phyloP scores from a whole-genome alignment of 2,329 filamentous ascomycete species.

The Phoma sp. region DNA sequence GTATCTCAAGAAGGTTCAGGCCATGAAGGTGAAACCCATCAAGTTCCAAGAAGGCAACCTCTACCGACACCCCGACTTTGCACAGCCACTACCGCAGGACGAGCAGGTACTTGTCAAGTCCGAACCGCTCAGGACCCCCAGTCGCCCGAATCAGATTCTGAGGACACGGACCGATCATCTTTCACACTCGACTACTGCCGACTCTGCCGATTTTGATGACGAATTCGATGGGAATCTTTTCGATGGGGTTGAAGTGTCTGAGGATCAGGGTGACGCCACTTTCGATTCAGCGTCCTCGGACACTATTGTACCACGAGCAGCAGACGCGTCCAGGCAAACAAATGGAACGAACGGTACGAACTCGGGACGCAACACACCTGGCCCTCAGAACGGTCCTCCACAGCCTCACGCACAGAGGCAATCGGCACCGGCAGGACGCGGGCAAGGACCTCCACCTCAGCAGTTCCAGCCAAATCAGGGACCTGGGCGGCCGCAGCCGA shows the following conservation, averaged over 20 bases:
- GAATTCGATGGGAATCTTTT: slow-evolving; percentile 62
- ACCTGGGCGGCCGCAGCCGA: slow-evolving; percentile 24
- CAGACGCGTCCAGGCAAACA: slow-evolving; percentile 20
- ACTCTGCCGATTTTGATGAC: slow-evolving; percentile 59
- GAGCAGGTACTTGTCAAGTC: slow-evolving; percentile 38
- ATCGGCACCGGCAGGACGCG: slow-evolving; percentile 31
- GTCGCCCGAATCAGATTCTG: slow-evolving; percentile 30
- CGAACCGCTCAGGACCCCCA: slow-evolving; percentile 34
- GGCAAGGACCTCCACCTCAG: slow-evolving; percentile 29
- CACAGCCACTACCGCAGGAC: slow-evolving; percentile 49
- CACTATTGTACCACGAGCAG: slow-evolving; percentile 18
- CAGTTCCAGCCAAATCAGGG: slow-evolving; percentile 36
- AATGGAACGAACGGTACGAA: slow-evolving; percentile 20
- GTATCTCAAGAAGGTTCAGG: slow-evolving; percentile 87
- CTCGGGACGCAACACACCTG: slow-evolving; percentile 32
- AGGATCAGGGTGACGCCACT: slow-evolving; percentile 68
- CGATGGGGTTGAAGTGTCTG: slow-evolving; percentile 63
- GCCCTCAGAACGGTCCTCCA: slow-evolving; percentile 25
- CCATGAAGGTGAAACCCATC: slow-evolving; percentile 79
- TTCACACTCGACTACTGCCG: slow-evolving; percentile 44
- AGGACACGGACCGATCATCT: slow-evolving; percentile 44
- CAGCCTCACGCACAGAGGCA: slow-evolving; percentile 32
- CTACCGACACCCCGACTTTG: slow-evolving; percentile 80
- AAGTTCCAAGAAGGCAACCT: slow-evolving; percentile 81
- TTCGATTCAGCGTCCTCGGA: slow-evolving; percentile 34